Evolutionary conservation across 1,284 basidiomycete species (phyloP).

Genomic region (Gomphus sp.): DNA sequence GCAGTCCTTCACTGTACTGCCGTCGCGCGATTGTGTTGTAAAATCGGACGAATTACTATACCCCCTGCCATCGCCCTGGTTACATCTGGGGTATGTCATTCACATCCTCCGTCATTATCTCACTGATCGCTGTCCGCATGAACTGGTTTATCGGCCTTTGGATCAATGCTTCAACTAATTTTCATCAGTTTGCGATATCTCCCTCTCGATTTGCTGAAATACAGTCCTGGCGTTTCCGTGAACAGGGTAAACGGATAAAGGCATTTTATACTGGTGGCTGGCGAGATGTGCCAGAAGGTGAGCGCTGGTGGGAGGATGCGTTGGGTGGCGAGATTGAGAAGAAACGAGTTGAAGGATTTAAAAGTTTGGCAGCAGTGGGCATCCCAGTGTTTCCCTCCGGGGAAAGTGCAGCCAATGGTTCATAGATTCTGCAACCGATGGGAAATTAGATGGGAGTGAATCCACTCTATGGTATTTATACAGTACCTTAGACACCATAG

Average conservation of each 20-base stretch:
- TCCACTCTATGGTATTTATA: no score
- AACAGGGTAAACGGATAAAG: constrained; percentile 31
- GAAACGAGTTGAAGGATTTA: not conserved
- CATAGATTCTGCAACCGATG: no score
- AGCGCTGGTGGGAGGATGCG: constrained; percentile 59
- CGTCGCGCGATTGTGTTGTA: constrained; percentile 66
- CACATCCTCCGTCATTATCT: constrained; percentile 19
- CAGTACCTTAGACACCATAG: no score
- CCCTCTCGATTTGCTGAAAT: constrained; percentile 45
- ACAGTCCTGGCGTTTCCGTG: constrained; percentile 27
- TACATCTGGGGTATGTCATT: constrained; percentile 41
- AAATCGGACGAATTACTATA: constrained; percentile 65
- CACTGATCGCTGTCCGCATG: constrained; percentile 19
- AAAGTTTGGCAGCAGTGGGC: not conserved
- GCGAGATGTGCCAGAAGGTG: constrained; percentile 40
- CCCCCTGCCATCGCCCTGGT: constrained; percentile 57
- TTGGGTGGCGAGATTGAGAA: constrained; percentile 27
- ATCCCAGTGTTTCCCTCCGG: not conserved
- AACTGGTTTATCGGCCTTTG: not conserved
- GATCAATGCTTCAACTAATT: not conserved
- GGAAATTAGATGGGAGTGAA: no score
- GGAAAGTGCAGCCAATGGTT: not conserved
- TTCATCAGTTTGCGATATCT: constrained; percentile 25
- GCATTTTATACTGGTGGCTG: constrained; percentile 46
- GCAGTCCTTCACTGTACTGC: constrained; percentile 57